Evolutionary conservation across 352 stramenopile species (phyloP).

Genomic region (Lagenidium sp.): DNA sequence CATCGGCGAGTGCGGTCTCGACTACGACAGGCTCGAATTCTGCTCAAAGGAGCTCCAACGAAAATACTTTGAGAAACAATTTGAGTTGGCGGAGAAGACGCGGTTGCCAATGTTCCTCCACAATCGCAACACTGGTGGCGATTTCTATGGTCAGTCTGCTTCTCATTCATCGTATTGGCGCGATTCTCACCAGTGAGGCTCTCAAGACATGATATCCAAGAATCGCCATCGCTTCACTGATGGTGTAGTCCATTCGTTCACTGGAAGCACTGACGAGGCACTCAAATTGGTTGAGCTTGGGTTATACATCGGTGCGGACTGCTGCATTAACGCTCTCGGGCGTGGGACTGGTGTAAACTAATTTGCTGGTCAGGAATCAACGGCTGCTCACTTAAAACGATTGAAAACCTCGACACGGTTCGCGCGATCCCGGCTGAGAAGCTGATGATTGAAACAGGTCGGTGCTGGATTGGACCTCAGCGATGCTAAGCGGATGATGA

Average conservation of each 20-base stretch:
- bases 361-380: conserved; percentile 72
- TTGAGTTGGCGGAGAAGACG: conserved; percentile 79
- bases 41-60: conserved; percentile 87
- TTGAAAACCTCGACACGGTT: conserved; percentile 91
- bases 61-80: conserved; percentile 91
- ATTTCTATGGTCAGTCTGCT: conserved; percentile 92
- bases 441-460: conserved; percentile 93
- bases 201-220: conserved; percentile 21
- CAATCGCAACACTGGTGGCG: conserved; percentile 90
- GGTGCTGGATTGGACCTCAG: too few species aligned
- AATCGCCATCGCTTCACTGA: conserved; percentile 61
- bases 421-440: conserved; percentile 86
- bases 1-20: conserved; percentile 94
- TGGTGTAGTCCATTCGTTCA: conserved; percentile 97
- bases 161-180: too few species aligned
- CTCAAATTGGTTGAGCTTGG: conserved; percentile 88
- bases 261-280: conserved; percentile 89
- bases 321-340: not conserved
- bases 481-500: too few species aligned
- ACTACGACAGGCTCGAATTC: conserved; percentile 97
- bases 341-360: not conserved
- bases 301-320: conserved; percentile 90
- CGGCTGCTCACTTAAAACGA: conserved; percentile 94
- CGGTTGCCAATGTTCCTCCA: conserved; percentile 95
- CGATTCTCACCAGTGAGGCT: not conserved